Evolutionary conservation across 2,329 filamentous ascomycete species (phyloP).

Genomic region (Colletotrichum acutatum): DNA sequence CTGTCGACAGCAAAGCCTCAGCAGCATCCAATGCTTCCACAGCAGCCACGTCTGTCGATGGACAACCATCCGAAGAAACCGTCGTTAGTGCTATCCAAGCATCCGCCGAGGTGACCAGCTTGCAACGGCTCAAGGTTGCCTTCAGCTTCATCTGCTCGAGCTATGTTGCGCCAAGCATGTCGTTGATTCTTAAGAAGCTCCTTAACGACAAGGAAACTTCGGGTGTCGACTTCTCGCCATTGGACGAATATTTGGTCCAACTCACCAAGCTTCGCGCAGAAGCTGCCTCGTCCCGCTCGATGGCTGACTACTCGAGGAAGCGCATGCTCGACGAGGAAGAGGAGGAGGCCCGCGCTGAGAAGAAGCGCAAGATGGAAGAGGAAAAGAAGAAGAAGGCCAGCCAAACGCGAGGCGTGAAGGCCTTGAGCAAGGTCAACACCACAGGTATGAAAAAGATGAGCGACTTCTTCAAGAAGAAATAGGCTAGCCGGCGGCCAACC

Average conservation of each 20-base stretch:
- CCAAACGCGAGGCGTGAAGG: conserved; percentile 79
- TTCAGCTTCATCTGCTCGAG: conserved; percentile 72
- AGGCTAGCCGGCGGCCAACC: conserved; percentile 27
- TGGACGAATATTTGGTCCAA: conserved; percentile 76
- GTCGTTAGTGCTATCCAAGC: conserved; percentile 57
- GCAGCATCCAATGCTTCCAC: conserved; percentile 55
- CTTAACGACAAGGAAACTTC: conserved; percentile 49
- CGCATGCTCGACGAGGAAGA: conserved; percentile 74
- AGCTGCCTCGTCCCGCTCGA: conserved; percentile 74
- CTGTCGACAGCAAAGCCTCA: conserved; percentile 48
- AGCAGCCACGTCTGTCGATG: conserved; percentile 55
- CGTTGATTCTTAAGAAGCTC: conserved; percentile 52
- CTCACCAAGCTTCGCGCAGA: conserved; percentile 77
- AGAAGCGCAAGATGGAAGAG: conserved; percentile 87
- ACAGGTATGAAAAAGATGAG: conserved; percentile 97
- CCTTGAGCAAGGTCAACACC: conserved; percentile 90
- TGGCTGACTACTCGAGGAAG: conserved; percentile 78
- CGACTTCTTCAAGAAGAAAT: conserved; percentile 86
- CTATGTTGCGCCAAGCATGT: conserved; percentile 65
- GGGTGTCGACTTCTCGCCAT: conserved; percentile 72
- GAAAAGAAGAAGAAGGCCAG: conserved; percentile 85
- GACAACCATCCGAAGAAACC: conserved; percentile 45
- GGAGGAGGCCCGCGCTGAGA: conserved; percentile 74
- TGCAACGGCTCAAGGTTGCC: conserved; percentile 73
- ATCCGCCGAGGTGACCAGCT: conserved; percentile 59